Evolutionary conservation across 2,329 filamentous ascomycete genomes (phyloP).

Genomic region (Xylariaceae sp.): DNA sequence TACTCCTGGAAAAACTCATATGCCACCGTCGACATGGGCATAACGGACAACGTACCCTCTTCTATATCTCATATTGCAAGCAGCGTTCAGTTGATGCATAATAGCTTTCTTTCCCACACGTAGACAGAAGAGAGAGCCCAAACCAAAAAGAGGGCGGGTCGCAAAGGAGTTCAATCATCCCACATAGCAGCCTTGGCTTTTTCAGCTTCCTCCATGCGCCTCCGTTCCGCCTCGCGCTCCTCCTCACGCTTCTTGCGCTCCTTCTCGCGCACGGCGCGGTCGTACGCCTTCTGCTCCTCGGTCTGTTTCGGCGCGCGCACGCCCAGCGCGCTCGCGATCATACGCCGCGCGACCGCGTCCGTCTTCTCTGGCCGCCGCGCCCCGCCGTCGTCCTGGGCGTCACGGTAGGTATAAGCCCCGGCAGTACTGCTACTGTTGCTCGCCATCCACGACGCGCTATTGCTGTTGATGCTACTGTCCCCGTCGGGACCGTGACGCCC

Average conservation of each 20-base stretch:
- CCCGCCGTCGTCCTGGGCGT: constrained; percentile 15
- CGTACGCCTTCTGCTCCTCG: constrained; percentile 87
- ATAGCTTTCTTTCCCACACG: too few species aligned
- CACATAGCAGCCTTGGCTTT: constrained; percentile 84
- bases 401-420: constrained; percentile 15
- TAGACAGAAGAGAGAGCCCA: too few species aligned
- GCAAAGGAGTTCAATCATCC: constrained; percentile 68
- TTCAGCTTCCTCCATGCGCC: constrained; percentile 69
- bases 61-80: too few species aligned
- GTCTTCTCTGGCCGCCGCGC: constrained; percentile 76
- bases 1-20: too few species aligned
- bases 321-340: constrained; percentile 90
- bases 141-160: too few species aligned
- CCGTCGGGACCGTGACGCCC: constrained; percentile 21
- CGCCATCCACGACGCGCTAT: constrained; percentile 23
- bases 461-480: neutral
- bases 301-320: constrained; percentile 80
- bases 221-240: constrained; percentile 69
- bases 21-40: too few species aligned
- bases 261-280: constrained; percentile 80
- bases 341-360: constrained; percentile 83
- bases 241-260: constrained; percentile 78
- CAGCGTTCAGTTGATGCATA: too few species aligned
- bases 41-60: too few species aligned
- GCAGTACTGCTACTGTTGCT: constrained; percentile 4